Base-by-base conservation (phyloP, 2,329 filamentous ascomycete species). In the Furcasterigmium sp. region DNA sequence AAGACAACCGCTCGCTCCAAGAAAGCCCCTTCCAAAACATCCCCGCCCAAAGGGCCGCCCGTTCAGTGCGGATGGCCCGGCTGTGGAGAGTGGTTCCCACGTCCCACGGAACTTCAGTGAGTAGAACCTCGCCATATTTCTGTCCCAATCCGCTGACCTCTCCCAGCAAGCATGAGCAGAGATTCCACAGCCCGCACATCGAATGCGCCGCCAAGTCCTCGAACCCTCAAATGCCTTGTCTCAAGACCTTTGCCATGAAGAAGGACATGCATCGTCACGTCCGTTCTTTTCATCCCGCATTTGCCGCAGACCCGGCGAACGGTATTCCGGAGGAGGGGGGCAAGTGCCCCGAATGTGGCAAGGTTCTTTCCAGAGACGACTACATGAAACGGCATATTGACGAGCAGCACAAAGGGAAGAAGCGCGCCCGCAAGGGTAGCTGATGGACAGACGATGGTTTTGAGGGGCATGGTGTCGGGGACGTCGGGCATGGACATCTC, bases 231-330 rank as follows among this genome's bases (percentile, higher is more conserved):
- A 8, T 32, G 3, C 15, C 23, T 18, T 40, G 38, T 15, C 2
- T 8, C 10, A 20, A 23, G 15, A 19, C 10, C 26, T 40, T 14
- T n/a, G 5, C 18, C 17, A 34, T 28, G 26, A 40, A 32, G 9
- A 40, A 40, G 28, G 38, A 32, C 13, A 40, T 40, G 38, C 18
- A 21, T 17, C 26, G 38, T 8, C 38, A 40, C 15, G 38, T 32
- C 2, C 38, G 38, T 8, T 21, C 38, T 13, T 14, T 28, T 8
- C 38, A 40, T 28, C 28, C 7, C 11, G 3, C 8, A 6, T 40
- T 40, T 15, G 26, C 38, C 6, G 28, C 13, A 13, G 38, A 39
- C 18, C 26, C 38, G 17, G 15, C 8, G 5, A 40, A 40, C 18
- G 10, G 18, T 4, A n/a, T 40, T 11, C 38, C 38, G 13, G 13